Base-by-base conservation (phyloP, 371 early-diverging fungal genomes). In the Syncephalastrum contaminatum region DNA sequence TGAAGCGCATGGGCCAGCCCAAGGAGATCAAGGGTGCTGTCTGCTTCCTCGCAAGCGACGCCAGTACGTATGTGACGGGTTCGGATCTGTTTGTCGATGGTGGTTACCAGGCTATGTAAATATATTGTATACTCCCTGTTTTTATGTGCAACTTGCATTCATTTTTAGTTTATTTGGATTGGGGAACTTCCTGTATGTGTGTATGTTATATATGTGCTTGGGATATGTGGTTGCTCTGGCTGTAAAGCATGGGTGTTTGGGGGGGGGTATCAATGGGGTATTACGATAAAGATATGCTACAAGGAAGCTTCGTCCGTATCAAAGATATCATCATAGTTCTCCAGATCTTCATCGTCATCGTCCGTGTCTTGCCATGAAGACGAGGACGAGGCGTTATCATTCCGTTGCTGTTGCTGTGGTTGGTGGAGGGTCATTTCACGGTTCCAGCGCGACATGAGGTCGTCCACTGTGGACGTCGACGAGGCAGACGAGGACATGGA, bases 21-120 rank as follows among this genome's bases (percentile, higher is more conserved):
- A 66, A 69, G 19, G 91, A 90, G 60, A 80, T 90, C 43, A 85
- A 84, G 58, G 83, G 86, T 54, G 83, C 88, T 18, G 78, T 88
- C 19, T 66, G 89, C 41, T 92, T 78, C 66, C 71, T 92, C 53
- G 86, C 83, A 18, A 83, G 85, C 24, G 88, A 84, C 48, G 85
- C 86, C 3, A 86, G 77, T 49, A 58, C 75, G 24, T 87, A 71
- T 62, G 73, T 88, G 24, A 84, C 84, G 12, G 87, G 83, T 39
- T 52, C 71, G 25, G 71, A 78, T 16, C 50, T 78, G 16, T 69
- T 69, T 44, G 71, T 78, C n/a, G 79, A 78, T 55, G 79, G 79
- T 60, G 79, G 79, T 42, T 78, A 78, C 40, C 66, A 65, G 43
- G 58, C 58, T 42, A 69, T 72, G 44, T 77, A 77, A 67, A 56